Base-by-base conservation (phyloP, 352 stramenopile species). In the Globisporangium middletonii region DNA sequence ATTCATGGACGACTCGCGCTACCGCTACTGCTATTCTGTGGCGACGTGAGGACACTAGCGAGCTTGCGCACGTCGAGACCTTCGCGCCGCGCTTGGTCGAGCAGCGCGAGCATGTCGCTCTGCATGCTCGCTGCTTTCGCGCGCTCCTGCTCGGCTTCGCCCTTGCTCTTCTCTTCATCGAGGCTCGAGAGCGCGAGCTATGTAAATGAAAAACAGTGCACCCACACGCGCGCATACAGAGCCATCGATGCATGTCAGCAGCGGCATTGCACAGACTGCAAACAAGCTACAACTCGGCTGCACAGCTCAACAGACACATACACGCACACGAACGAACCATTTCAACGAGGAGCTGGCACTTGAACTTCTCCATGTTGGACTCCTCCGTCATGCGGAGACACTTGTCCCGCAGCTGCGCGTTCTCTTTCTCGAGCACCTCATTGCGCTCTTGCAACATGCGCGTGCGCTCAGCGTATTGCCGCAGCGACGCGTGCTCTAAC, bases 361-460 rank as follows among this genome's bases (percentile, higher is more conserved):
- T 95, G 60, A 95, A 95, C 55, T 92, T 92, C 48, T 91, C 82
- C 78, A 95, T 90, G 59, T 92, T 92, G 45, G 73, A 86, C 48
- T 93, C 85, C 47, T 93, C 81, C 2, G 67, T 79, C 58, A 93
- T 69, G 16, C 85, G 81, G 7, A 59, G 37, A 35, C 70, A 86
- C 23, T 74, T 78, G 27, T 90, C 79, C 38, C 65, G 64, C 30
- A 95, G 68, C 47, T 79, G 62, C 0, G 62, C 55, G 57, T 92
- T 91, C 57, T 92, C 85, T 9, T 57, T 64, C 48, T 90, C 76
- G 0, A 95, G 62, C 1, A 57, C 47, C 18, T 60, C 60, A 33
- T 84, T 86, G 11, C 68, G 69, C 48, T 76, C 67, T 28, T 75
- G 65, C 50, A 92, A 55, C 45, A 57, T 53, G 8, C 55, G 57